These are phyloP conservation scores for Leccinum boreale DNA, from an alignment of 768 basidiomycete species.

Conservation along the genomic window DNA sequence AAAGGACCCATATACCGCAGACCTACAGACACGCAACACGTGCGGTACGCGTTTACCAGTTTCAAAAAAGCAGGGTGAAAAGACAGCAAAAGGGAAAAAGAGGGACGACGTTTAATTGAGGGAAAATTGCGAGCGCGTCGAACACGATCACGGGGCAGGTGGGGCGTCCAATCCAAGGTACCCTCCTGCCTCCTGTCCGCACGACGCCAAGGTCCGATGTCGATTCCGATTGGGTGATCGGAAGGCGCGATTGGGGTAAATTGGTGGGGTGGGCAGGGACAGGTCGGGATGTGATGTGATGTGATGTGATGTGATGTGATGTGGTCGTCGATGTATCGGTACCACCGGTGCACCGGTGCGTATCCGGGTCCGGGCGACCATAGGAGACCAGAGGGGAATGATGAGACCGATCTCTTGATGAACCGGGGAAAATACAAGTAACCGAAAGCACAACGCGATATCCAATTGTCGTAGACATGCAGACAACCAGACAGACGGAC, in stretches of 20 bases:
- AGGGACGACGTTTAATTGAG: not conserved
- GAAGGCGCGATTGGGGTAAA: not conserved
- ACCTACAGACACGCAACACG: not conserved
- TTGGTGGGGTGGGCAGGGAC: not conserved
- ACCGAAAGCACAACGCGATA: not conserved
- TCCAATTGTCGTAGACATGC: not conserved
- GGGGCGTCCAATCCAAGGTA: not conserved
- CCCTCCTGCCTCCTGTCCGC: not conserved
- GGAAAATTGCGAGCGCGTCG: constrained; percentile 5
- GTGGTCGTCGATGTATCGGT: not conserved
- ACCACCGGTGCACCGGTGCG: not conserved
- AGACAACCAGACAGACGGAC: not conserved
- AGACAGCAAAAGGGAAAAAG: not conserved
- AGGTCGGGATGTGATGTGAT: not conserved
- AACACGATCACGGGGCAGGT: not conserved
- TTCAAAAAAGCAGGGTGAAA: not conserved
- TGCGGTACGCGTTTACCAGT: not conserved
- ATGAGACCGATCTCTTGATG: not conserved
- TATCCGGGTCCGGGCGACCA: not conserved
- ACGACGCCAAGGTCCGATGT: constrained; percentile 1
- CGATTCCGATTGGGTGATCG: constrained; percentile 4
- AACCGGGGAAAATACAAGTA: constrained; percentile 1
- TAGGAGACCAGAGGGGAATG: not conserved
- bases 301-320: not conserved
- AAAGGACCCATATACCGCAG: not conserved